Conservation (phyloP, 805 yeast species). For the Peterozyma toletana region DNA sequence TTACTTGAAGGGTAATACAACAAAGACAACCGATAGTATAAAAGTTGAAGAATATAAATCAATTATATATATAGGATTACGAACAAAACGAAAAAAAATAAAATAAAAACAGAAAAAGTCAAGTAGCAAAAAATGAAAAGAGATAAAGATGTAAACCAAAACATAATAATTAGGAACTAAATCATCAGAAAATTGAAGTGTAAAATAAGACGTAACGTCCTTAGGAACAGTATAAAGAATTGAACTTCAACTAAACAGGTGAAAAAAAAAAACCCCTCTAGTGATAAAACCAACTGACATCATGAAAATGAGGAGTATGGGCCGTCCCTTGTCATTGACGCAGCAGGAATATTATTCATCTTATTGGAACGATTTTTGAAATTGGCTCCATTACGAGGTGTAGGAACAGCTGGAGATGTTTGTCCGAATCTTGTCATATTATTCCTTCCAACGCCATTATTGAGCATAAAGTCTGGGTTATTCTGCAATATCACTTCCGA, state of each 20-base stretch:
- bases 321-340: slow-evolving; percentile 31
- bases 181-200: too few relatives aligned
- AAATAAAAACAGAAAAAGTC: too few relatives aligned
- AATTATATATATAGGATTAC: too few relatives aligned
- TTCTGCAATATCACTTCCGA: slow-evolving; percentile 36
- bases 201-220: too few relatives aligned
- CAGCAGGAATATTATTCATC: slow-evolving; percentile 27
- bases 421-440: slow-evolving; percentile 17
- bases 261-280: not conserved
- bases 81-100: too few relatives aligned
- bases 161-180: too few relatives aligned
- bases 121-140: too few relatives aligned
- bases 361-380: slow-evolving; percentile 17
- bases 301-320: slow-evolving; percentile 29
- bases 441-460: slow-evolving; percentile 9
- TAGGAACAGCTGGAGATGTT: slow-evolving; percentile 6
- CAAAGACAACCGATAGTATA: too few relatives aligned
- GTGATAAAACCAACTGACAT: not conserved
- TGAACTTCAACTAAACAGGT: not conserved
- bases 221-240: too few relatives aligned
- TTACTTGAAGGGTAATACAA: too few relatives aligned
- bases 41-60: too few relatives aligned
- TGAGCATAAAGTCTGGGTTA: slow-evolving; percentile 39
- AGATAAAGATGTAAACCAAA: too few relatives aligned
- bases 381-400: slow-evolving; percentile 11